Evolutionary conservation across 306 rosid genomes (phyloP), one percentile per base, ranked within the genome.

Genomic region (Amphicarpaea edgeworthii): DNA sequence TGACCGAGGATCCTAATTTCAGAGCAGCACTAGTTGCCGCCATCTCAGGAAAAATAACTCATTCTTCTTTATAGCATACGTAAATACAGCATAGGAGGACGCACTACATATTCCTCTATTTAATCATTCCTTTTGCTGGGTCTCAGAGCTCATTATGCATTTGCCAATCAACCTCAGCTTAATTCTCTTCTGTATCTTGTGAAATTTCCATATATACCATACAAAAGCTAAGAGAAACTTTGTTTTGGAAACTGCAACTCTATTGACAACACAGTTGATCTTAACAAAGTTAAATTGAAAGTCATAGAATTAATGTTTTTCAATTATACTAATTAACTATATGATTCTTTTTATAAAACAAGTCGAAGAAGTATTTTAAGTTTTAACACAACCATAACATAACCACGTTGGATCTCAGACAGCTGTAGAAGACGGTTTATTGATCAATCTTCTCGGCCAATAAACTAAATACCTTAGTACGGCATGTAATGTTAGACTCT

Each of bases 21-120:
- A 96, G 97, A 50, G 89, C 93, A 78, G 98, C 98, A 60, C 88
- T 96, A 20, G 87, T 87, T 28, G 98, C 98, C 1, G 99, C 97
- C 58, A 93, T 96, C 54, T 96, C 98, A 15, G 99, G 99, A 79
- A 87, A 84, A 68, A 79, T 92, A 51, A 62, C 66, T 20, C 75
- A 9, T 77, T 66, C 73, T 21, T 74, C 45, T 79, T 50, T 80
- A 12, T 50, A 75, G 26, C 53, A 43, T 72, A 77, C 86, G 96
- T 93, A 90, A 85, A 89, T 90, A 90, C 83, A 68, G 77, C 83
- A 73, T 51, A 54, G 77, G 49, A 73, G n/a, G n/a, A n/a, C n/a
- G n/a, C 79, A 67, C 20, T 72, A 61, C 47, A 61, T 66, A 43
- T 54, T 69, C 62, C 65, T 74, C 70, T 76, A 41, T 76, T 68